Evolutionary conservation across 1,284 basidiomycete species (phyloP).

Genomic region (Flammula alnicola): DNA sequence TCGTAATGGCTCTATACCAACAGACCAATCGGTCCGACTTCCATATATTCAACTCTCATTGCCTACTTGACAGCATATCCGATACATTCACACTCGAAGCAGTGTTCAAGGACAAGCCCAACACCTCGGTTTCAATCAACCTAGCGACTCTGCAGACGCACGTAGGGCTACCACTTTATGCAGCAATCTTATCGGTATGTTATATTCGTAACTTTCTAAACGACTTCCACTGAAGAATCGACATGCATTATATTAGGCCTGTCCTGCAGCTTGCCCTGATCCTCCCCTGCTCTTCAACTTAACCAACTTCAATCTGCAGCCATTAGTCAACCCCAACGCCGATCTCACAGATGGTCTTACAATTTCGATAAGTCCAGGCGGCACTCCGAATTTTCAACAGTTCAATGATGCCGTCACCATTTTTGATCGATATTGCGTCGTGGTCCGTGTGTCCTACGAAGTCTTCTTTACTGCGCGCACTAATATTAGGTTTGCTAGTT

Average conservation of each 20-base stretch:
- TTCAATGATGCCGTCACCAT: conserved; percentile 4
- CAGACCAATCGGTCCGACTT: neutral
- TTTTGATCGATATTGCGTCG: conserved; percentile 7
- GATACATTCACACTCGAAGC: neutral
- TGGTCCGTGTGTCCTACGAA: neutral
- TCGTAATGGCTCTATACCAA: conserved; percentile 15
- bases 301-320: neutral
- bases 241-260: conserved; percentile 3
- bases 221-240: neutral
- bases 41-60: conserved; percentile 1
- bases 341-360: conserved; percentile 3
- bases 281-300: conserved; percentile 5
- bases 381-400: conserved; percentile 9
- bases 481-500: neutral
- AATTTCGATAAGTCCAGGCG: conserved; percentile 3
- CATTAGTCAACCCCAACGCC: conserved; percentile 4
- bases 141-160: neutral
- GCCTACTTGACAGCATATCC: neutral
- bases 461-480: neutral
- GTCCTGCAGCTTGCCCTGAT: conserved; percentile 6
- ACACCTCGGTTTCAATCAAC: conserved; percentile 2
- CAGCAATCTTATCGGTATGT: conserved; percentile 3
- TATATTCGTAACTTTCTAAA: neutral
- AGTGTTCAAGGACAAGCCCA: conserved; percentile 4
- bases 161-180: neutral